Evolutionary conservation across 2,329 filamentous ascomycete genomes (phyloP), one percentile per base, ranked within the genome.

Genomic region (Ilyonectria sp.): DNA sequence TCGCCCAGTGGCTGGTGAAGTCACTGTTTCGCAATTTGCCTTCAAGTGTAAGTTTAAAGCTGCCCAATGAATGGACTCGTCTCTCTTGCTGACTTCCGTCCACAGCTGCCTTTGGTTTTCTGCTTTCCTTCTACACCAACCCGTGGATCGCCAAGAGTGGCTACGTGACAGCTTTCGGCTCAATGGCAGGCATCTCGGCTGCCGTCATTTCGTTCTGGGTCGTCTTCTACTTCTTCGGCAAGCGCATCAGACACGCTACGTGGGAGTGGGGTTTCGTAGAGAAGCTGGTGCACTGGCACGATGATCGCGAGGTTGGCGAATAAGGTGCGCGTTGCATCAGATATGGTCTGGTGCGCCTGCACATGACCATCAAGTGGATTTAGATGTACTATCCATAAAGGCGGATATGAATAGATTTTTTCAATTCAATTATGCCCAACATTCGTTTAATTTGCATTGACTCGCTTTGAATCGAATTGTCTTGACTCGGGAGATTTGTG

Each of bases 91-190:
- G 7, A 50, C 47, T 9, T 26, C 6, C 5, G 5, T 7, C 10
- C 3, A 37, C 33, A 69, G 67, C 82, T 80, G 76, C 82, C 21
- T 88, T 89, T 73, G 86, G 86, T n/a, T 89, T 89, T 72, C 78
- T 88, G 2, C 79, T 89, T 5, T 86, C 83, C 0, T 89, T 89
- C 75, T 89, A 89, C 74, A 88, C 86, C 9, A 89, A 89, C 71
- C 82, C 85, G 0, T 89, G 86, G 87, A 82, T 89, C 52, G 60
- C 57, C 31, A 60, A 82, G 68, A 74, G 74, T 1, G 87, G 86
- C 1, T 88, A 88, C 69, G 60, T 77, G n/a, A 77, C 79, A 26
- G 82, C 86, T 2, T 89, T 83, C 66, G 86, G 86, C 3, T 78
- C 82, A 11, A 88, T 89, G 86, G 86, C 86, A 2, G 86, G 81